phyloP scores from a whole-genome alignment of 1,139 yeast genomes.

The Martiniozyma asiatica region DNA sequence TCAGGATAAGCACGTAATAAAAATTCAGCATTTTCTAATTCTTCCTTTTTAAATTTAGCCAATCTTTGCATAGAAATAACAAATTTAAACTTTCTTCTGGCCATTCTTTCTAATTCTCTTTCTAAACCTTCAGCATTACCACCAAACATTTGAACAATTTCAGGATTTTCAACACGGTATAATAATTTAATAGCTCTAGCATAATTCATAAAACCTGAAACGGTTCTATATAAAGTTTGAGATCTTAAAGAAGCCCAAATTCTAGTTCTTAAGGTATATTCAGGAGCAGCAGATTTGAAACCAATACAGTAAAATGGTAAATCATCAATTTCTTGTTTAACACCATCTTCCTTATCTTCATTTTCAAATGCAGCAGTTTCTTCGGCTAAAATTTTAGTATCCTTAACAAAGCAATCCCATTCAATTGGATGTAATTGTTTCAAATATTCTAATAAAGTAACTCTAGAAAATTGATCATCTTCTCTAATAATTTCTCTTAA shows the following conservation, averaged over 20 bases:
- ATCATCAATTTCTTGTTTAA: conserved; percentile 61
- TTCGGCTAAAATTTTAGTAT: conserved; percentile 95
- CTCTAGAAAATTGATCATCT: conserved; percentile 97
- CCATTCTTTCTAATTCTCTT: conserved; percentile 96
- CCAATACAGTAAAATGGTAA: conserved; percentile 92
- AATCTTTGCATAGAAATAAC: conserved; percentile 98
- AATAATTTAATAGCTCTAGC: conserved; percentile 95
- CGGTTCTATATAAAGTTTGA: conserved; percentile 95
- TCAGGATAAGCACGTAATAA: conserved; percentile 97
- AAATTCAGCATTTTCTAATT: conserved; percentile 95
- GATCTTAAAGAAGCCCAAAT: conserved; percentile 99
- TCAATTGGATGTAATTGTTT: conserved; percentile 97
- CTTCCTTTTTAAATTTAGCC: conserved; percentile 93
- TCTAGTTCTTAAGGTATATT: conserved; percentile 94
- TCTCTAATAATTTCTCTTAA: conserved; percentile 96
- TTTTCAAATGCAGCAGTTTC: conserved; percentile 84
- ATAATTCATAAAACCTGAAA: conserved; percentile 98
- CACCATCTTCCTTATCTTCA: conserved; percentile 52
- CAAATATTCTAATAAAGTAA: conserved; percentile 87
- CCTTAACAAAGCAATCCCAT: conserved; percentile 99
- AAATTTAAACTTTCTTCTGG: conserved; percentile 96
- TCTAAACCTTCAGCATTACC: conserved; percentile 94
- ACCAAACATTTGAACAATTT: conserved; percentile 69
- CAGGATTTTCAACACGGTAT: conserved; percentile 98
- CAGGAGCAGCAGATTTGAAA: conserved; percentile 99